Evolutionary conservation across 345 rosid species (phyloP), one percentile per base, ranked within the genome.

Genomic region (Pistacia vera): DNA sequence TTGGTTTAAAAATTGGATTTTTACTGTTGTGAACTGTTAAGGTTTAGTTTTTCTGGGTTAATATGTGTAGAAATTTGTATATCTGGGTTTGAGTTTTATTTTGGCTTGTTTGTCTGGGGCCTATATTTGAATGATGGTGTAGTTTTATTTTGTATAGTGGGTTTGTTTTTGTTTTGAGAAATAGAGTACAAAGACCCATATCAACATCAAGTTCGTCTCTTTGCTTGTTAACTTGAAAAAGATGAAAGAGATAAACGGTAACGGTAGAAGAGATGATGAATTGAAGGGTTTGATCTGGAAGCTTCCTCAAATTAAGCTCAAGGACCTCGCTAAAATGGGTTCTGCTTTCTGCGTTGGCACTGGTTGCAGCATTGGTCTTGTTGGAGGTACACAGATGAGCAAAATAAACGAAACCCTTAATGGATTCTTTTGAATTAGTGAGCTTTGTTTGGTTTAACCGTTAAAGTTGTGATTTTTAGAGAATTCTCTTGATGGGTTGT

Each of bases 311-410:
- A 79, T 89, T 5, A 83, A 83, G 55, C 64, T 93, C 35, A 90
- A 82, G 79, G 90, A 90, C 38, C 48, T 93, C 0, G 96, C 96
- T 2, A 93, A 80, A 81, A 73, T 93, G 18, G 98, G 94, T 65
- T 97, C 98, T 1, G 97, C 91, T 71, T 90, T 93, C 62, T 97
- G 97, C 35, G 74, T 88, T 60, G 98, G 99, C 68, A 79, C 83
- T 11, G 97, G 99, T 74, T 93, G 98, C 71, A 97, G 99, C 14
- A 75, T 91, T 2, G 98, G 99, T 46, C 88, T 95, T 22, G 60
- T 95, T 66, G 97, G 98, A 83, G 99, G 98, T 94, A 80, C 8
- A 1, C 6, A 2, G 16, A 30, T 3, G 3, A 59, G 11, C 33
- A 22, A 22, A 6, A 38, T 8, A 1, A 20, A 0, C 16, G n/a